Evolutionary conservation across 2,329 filamentous ascomycete genomes (phyloP).

Genomic region (Neoscytalidium dimidiatum): DNA sequence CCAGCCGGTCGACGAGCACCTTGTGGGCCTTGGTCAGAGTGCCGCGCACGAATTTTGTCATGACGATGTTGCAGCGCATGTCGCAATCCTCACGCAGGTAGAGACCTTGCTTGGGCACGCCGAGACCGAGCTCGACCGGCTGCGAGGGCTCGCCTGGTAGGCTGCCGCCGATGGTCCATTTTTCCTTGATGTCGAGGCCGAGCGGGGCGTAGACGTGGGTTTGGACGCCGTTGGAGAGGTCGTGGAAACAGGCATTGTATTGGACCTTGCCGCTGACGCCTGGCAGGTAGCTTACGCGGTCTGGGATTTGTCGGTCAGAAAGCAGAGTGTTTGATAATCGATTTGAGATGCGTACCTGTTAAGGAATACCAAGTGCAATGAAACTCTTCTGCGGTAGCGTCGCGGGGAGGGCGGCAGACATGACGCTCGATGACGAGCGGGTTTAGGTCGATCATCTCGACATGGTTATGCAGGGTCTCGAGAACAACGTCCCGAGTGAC

Average conservation of each 20-base stretch:
- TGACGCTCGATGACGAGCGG: constrained; percentile 75
- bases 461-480: constrained; percentile 74
- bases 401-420: constrained; percentile 65
- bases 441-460: constrained; percentile 85
- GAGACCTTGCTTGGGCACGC: constrained; percentile 67
- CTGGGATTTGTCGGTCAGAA: constrained; percentile 53
- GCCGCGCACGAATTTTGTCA: constrained; percentile 77
- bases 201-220: constrained; percentile 84
- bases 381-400: constrained; percentile 70
- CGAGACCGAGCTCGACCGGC: constrained; percentile 66
- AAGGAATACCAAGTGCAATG: constrained; percentile 71
- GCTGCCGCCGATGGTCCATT: constrained; percentile 75
- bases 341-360: constrained; percentile 34
- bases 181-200: constrained; percentile 75
- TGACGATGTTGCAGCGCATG: constrained; percentile 76
- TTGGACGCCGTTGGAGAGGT: constrained; percentile 71
- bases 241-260: constrained; percentile 80
- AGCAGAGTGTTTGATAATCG: not conserved
- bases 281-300: constrained; percentile 74
- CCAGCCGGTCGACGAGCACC: constrained; percentile 9
- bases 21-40: constrained; percentile 77
- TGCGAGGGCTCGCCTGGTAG: constrained; percentile 69
- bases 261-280: constrained; percentile 68
- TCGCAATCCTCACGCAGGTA: constrained; percentile 86
- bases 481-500: constrained; percentile 72